Evolutionary conservation across 371 early-diverging fungal species (phyloP), one percentile per base, ranked within the genome.

Genomic region (Mortierella sp.): DNA sequence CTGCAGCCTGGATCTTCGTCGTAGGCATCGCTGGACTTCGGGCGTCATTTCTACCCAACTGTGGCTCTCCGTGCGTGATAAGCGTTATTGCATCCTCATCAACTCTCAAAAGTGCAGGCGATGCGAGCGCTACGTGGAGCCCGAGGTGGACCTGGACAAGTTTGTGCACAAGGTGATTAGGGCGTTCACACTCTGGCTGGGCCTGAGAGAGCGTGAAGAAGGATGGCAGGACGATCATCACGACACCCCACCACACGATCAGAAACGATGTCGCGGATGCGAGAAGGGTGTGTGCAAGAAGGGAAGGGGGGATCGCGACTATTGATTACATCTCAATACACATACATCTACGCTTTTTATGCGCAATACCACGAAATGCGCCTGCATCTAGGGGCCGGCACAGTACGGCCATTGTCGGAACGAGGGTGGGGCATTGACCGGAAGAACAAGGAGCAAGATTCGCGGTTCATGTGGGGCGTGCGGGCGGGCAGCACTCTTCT

Each of bases 161-260:
- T 53, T 53, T 17, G 24, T 48, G 16, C 17, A 37, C 29, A 66
- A 53, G 24, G 41, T 58, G 19, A n/a, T 54, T 4, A 58, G 54
- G 6, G 54, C 67, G 3, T 48, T 66, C 24, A 60, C 58, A 22
- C 60, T 58, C 3, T 59, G 67, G 67, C 56, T 49, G 19, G 64
- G 57, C 14, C 43, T 47, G 21, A 22, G 57, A 34, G 21, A 44
- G 6, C 3, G 3, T 7, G 37, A 29, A 19, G 37, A 31, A 22
- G 7, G 0, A 1, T n/a, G n/a, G n/a, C 0, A 0, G 13, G n/a
- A 1, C 6, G 14, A 43, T 17, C 25, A 10, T n/a, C 8, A 27
- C 4, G 2, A 2, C 29, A 55, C 56, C 2, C 19, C 56, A 12
- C 57, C 57, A 7, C 57, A 57, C 9, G 57, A 57, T n/a, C 10